Evolutionary conservation across 371 early-diverging fungal species (phyloP), one percentile per base, ranked within the genome.

Genomic region (Basidiobolus heterosporus): DNA sequence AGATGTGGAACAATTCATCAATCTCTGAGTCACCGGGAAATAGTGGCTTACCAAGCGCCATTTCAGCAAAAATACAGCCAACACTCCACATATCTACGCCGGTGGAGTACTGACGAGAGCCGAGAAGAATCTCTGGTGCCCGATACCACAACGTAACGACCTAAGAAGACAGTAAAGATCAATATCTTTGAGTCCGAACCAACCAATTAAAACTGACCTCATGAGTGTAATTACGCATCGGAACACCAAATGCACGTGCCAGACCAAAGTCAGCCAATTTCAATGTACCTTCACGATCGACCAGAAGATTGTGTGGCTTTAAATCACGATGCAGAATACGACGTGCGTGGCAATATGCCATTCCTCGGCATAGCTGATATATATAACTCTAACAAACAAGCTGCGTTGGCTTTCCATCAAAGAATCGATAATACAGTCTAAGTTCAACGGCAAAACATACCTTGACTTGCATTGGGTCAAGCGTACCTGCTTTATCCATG

Each of bases 141-240:
- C 98, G 75, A 60, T 99, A 98, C 94, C 94, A 93, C 18, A 92
- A 67, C 9, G 99, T 99, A 18, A 98, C 92, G 4, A 99, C 91
- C 44, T 30, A 9, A 5, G 5, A 88, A 85, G 41, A 75, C 74
- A 14, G 95, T 92, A 60, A 87, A 82, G 30, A 30, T 30, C 47
- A 77, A 73, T 51, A 67, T 61, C 15, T 62, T 68, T 22, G 64
- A 65, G 38, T 73, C 70, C 14, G 69, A 77, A 53, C 67, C 41
- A 66, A 56, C 51, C 53, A 30, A 30, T 30, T 3, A 30, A 5
- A 30, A 30, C 30, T 9, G 9, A 30, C 30, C 53, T 96, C 88
- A 61, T 93, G 91, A 15, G 99, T 98, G 63, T 93, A 91, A 22
- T 81, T 70, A 19, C 93, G 69, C 64, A 91, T 59, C 16, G 93